These are phyloP conservation scores for Taphrina populina DNA, from an alignment of 1,139 yeast genomes.

Conservation along the genomic window DNA sequence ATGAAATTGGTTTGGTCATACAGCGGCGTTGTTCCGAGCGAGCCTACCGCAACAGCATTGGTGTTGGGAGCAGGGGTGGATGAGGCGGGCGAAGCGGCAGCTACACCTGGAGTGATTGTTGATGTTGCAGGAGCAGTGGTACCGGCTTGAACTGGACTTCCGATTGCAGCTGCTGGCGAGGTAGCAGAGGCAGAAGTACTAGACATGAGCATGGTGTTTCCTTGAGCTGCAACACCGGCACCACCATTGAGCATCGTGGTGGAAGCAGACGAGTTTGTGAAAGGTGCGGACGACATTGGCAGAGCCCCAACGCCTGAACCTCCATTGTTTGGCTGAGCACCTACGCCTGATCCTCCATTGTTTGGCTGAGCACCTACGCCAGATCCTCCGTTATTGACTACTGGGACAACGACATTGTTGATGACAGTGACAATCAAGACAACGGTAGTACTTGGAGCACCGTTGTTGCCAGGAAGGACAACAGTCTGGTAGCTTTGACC, in stretches of 20 bases:
- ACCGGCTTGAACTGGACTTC: slow-evolving; percentile 34
- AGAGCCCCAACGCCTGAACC: neutral
- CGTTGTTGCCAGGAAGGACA: slow-evolving; percentile 10
- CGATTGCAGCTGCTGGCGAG: slow-evolving; percentile 32
- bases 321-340: neutral
- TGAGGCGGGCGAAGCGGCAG: slow-evolving; percentile 10
- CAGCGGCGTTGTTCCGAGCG: slow-evolving; percentile 40
- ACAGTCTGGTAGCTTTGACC: slow-evolving; percentile 26
- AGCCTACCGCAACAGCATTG: slow-evolving; percentile 27
- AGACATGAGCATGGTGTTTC: too few species aligned
- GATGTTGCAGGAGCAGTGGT: slow-evolving; percentile 3
- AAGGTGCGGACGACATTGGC: neutral
- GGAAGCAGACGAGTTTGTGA: slow-evolving; percentile 3
- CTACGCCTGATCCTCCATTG: slow-evolving; percentile 6
- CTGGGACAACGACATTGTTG: slow-evolving; percentile 22
- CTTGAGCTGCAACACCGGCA: neutral
- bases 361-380: slow-evolving; percentile 28
- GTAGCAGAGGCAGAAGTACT: slow-evolving; percentile 23
- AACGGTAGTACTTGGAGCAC: slow-evolving; percentile 13
- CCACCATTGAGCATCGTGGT: neutral
- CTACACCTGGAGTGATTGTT: slow-evolving; percentile 6
- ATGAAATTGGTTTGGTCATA: slow-evolving; percentile 25
- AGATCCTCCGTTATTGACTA: slow-evolving; percentile 9
- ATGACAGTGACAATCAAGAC: slow-evolving; percentile 20
- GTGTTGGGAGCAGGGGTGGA: slow-evolving; percentile 29